phyloP scores from a whole-genome alignment of 768 basidiomycete species.

The Lentinula sp. region DNA sequence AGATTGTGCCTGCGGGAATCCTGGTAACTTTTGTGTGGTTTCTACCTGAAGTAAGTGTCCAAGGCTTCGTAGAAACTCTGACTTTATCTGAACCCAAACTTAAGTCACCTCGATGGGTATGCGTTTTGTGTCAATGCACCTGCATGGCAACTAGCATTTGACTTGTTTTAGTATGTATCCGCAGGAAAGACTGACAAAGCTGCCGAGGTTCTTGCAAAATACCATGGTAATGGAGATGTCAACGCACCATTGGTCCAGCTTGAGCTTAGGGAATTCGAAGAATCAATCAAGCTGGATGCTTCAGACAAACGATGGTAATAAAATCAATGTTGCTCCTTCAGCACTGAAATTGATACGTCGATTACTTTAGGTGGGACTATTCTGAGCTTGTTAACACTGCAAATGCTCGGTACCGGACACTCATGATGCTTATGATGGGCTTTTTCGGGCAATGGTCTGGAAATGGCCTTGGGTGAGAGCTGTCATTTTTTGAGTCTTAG shows the following conservation, averaged over 20 bases:
- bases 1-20: slow-evolving; percentile 37
- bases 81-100: too few species aligned
- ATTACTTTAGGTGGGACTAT: slow-evolving; percentile 38
- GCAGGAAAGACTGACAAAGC: not conserved
- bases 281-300: slow-evolving; percentile 40
- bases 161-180: not conserved
- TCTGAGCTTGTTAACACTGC: slow-evolving; percentile 40
- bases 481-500: not conserved
- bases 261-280: slow-evolving; percentile 48
- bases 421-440: slow-evolving; percentile 46
- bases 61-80: not conserved
- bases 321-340: slow-evolving; percentile 15
- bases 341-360: not conserved
- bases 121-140: slow-evolving; percentile 27
- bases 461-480: slow-evolving; percentile 32
- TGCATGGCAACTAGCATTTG: slow-evolving; percentile 19
- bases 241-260: slow-evolving; percentile 45
- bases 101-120: slow-evolving; percentile 49
- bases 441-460: slow-evolving; percentile 44
- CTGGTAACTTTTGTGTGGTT: slow-evolving; percentile 23
- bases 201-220: slow-evolving; percentile 38
- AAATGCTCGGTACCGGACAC: slow-evolving; percentile 39
- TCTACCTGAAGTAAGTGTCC: slow-evolving; percentile 19
- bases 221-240: slow-evolving; percentile 45
- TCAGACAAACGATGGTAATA: slow-evolving; percentile 49